These are phyloP conservation scores for Spirogloea muscicola DNA, from an alignment of 139 green algal genomes.

Conservation along the genomic window DNA sequence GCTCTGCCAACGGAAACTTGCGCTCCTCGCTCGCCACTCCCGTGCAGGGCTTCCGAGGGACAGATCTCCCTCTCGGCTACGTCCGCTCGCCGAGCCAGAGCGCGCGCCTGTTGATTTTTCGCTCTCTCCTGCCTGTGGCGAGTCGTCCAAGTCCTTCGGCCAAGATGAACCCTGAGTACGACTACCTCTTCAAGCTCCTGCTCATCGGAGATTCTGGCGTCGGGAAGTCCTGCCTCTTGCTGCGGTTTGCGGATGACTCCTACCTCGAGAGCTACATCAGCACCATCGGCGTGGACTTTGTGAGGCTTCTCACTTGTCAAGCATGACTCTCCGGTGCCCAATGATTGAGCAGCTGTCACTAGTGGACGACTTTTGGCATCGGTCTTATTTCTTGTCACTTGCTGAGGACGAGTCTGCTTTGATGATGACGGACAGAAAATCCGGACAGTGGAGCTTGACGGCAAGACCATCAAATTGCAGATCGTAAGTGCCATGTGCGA, in stretches of 20 bases:
- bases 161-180: constrained; percentile 27
- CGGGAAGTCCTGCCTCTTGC: constrained; percentile 46
- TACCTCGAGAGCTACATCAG: constrained; percentile 99
- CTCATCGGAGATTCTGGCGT: constrained; percentile 50
- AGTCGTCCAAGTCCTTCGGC: too few relatives aligned
- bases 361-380: background rate
- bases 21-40: too few relatives aligned
- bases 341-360: background rate
- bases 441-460: constrained; percentile 95
- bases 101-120: too few relatives aligned
- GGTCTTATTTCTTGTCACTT: background rate
- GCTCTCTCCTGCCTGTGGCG: too few relatives aligned
- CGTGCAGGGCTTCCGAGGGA: too few relatives aligned
- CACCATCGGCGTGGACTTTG: constrained; percentile 99
- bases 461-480: constrained; percentile 99
- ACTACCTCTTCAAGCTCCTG: constrained; percentile 59
- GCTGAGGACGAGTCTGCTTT: background rate
- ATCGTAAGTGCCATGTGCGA: constrained; percentile 64
- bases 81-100: too few relatives aligned
- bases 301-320: constrained; percentile 56
- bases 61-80: too few relatives aligned
- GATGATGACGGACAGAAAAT: constrained; percentile 85
- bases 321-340: background rate
- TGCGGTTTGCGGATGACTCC: constrained; percentile 79
- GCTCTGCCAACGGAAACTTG: too few relatives aligned